Evolutionary conservation across 2,329 filamentous ascomycete genomes (phyloP).

Genomic region (Penicillium sp.): DNA sequence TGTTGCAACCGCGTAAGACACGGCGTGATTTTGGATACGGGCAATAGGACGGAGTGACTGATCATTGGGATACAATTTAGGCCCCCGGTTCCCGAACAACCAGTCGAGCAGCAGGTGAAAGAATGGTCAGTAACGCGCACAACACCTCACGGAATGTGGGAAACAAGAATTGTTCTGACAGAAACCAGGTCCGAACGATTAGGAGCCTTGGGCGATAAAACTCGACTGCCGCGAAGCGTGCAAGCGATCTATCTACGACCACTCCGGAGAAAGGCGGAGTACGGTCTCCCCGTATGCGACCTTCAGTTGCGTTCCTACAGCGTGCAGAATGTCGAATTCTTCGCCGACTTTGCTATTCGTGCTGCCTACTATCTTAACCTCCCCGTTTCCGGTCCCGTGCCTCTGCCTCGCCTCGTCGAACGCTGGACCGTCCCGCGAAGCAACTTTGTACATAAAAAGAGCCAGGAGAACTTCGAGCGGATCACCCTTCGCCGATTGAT

Average conservation of each 20-base stretch:
- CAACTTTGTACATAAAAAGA: slow-evolving; percentile 95
- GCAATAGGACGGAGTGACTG: slow-evolving; percentile 1
- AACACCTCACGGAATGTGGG: no score
- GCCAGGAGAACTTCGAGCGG: slow-evolving; percentile 94
- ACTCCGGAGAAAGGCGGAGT: slow-evolving; percentile 65
- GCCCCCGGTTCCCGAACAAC: slow-evolving; percentile 9
- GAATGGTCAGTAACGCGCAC: slow-evolving; percentile 26
- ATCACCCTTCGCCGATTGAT: slow-evolving; percentile 80
- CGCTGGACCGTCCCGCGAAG: slow-evolving; percentile 87
- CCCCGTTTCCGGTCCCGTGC: slow-evolving; percentile 76
- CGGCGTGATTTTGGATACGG: not conserved
- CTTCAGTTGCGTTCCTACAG: slow-evolving; percentile 90
- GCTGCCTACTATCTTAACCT: slow-evolving; percentile 91
- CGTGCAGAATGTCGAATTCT: slow-evolving; percentile 85
- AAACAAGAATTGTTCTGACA: no score
- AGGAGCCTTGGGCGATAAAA: slow-evolving; percentile 28
- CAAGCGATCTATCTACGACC: slow-evolving; percentile 83
- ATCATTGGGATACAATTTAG: slow-evolving; percentile 11
- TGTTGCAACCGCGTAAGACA: slow-evolving; percentile 10
- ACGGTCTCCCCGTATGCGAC: slow-evolving; percentile 79
- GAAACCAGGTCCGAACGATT: slow-evolving; percentile 36
- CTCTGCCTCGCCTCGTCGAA: slow-evolving; percentile 78
- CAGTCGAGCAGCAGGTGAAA: slow-evolving; percentile 17
- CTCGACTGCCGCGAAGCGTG: slow-evolving; percentile 68
- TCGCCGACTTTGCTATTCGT: slow-evolving; percentile 86